phyloP scores from a whole-genome alignment of 306 rosid genomes.

The Purshia tridentata region DNA sequence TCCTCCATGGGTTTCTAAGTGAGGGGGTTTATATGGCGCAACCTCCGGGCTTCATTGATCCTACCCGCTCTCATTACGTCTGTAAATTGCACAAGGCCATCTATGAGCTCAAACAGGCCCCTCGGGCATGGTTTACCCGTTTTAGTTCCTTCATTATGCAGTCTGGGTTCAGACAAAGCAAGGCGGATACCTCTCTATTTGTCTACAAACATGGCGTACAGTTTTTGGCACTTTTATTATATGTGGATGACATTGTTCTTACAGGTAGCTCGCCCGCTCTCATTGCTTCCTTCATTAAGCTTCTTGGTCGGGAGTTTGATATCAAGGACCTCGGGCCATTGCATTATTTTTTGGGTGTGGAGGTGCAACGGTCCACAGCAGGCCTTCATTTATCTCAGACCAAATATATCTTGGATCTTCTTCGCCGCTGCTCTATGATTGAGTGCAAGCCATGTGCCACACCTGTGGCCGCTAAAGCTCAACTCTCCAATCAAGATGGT shows the following conservation, averaged over 20 bases:
- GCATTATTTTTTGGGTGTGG: too few relatives aligned
- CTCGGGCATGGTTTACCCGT: background rate
- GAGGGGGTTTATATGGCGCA: background rate
- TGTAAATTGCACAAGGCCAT: background rate
- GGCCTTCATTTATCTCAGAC: too few relatives aligned
- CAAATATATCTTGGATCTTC: background rate
- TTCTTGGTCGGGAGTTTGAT: too few relatives aligned
- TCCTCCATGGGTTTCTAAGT: too few relatives aligned
- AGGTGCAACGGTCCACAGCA: too few relatives aligned
- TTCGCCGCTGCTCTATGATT: background rate
- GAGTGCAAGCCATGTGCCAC: background rate
- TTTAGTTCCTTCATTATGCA: background rate
- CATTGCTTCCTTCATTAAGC: too few relatives aligned
- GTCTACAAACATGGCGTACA: too few relatives aligned
- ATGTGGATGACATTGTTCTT: too few relatives aligned
- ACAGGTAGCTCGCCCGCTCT: too few relatives aligned
- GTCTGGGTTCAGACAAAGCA: background rate
- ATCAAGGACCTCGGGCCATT: too few relatives aligned
- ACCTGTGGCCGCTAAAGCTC: background rate
- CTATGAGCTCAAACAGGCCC: background rate
- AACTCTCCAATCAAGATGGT: background rate
- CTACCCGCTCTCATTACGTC: background rate
- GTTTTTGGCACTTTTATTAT: too few relatives aligned
- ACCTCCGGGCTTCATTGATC: background rate
- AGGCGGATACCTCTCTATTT: background rate